Evolutionary conservation across 1,284 basidiomycete species (phyloP), one percentile per base, ranked within the genome.

Genomic region (Trametes pubescens): DNA sequence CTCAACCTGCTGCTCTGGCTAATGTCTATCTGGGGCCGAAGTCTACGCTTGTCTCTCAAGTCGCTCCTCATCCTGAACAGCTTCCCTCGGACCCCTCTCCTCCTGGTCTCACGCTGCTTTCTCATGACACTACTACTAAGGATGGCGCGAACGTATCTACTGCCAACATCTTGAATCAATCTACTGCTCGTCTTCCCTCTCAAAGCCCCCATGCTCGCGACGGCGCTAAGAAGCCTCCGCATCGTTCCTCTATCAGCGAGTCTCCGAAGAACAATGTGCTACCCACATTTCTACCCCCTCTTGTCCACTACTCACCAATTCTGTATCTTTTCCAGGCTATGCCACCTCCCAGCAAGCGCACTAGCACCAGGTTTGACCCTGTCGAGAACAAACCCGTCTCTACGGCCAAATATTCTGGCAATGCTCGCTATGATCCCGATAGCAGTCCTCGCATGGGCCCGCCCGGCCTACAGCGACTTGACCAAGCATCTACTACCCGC

Each of bases 1-100:
- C 90, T 44, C 83, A 86, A 66, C 91, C 90, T 47, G 79, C 79
- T 34, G 83, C 82, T 59, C 83, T 92, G 51, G 87, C 85, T 47
- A 81, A 79, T 62, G 77, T 90, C 64, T 91, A 88, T 76, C 76
- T 85, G 62, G 90, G 90, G 53, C 78, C 81, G 37, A 66, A 68
- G 55, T 46, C 68, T 34, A 32, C 54, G 57, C 46, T 46, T 22
- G 63, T 48, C 32, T 72, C 73, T 53, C 71, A 72, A 51, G 78
- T 77, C 68, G 80, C 75, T 54, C 81, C 81, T 66, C 79, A 80
- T 69, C 78, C 78, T 61, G 83, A 85, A 65, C 81, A 82, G 70
- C 62, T 72, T 40, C 72, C 69, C 38, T 37, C 43, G 6, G 66
- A 68, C 40, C n/a, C 34, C 66, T 62, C 60, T 37, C 65, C 65